phyloP scores from a whole-genome alignment of 345 rosid species.

The Ricinus communis region DNA sequence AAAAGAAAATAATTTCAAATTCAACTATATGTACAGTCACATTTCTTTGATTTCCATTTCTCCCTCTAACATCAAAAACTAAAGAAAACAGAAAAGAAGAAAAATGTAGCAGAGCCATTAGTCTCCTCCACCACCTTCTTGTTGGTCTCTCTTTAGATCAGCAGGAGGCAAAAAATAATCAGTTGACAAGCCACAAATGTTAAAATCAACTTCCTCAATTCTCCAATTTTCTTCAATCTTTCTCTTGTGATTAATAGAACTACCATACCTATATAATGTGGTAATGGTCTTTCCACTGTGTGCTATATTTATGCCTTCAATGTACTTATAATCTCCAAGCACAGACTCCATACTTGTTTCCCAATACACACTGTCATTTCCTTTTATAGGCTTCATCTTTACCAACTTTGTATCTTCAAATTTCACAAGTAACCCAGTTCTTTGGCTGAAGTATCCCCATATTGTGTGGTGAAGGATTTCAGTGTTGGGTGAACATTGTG shows the following conservation, averaged over 20 bases:
- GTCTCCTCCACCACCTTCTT: constrained; percentile 22
- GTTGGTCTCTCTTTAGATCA: constrained; percentile 60
- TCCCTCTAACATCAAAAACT: background rate
- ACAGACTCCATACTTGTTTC: constrained; percentile 73
- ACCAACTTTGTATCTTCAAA: constrained; percentile 75
- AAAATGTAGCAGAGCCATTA: background rate
- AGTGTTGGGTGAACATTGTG: constrained; percentile 65
- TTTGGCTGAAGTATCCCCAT: constrained; percentile 96
- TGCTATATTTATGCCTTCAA: constrained; percentile 69
- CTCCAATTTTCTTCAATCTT: constrained; percentile 84
- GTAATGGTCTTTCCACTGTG: constrained; percentile 70
- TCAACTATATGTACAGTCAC: background rate
- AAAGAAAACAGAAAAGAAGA: background rate
- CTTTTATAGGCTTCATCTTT: constrained; percentile 50
- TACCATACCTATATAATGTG: constrained; percentile 64
- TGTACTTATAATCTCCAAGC: constrained; percentile 60
- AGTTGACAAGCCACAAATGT: constrained; percentile 65
- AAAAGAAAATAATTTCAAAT: background rate
- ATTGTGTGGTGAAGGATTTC: constrained; percentile 75
- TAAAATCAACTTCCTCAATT: constrained; percentile 92
- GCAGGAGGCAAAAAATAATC: constrained; percentile 88
- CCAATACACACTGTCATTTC: constrained; percentile 57
- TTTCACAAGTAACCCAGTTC: constrained; percentile 69
- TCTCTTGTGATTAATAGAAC: constrained; percentile 59
- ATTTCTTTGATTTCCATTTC: background rate